These are phyloP conservation scores for Malus domestica DNA, from an alignment of 306 rosid species.

Conservation along the genomic window DNA sequence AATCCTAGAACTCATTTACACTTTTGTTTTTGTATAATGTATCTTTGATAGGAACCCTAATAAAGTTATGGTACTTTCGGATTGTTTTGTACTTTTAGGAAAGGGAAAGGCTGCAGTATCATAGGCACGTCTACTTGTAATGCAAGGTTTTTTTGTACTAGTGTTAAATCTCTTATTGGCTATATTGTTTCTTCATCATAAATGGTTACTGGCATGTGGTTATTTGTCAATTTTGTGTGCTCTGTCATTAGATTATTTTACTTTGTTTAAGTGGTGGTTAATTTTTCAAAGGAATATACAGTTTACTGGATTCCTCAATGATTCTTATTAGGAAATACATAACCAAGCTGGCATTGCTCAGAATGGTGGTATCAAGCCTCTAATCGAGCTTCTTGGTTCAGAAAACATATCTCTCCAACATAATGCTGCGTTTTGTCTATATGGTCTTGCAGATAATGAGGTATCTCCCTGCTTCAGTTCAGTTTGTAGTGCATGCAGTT, in stretches of 20 bases:
- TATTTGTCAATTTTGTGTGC: not conserved
- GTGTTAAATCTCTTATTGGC: not conserved
- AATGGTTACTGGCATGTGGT: not conserved
- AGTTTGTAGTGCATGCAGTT: not conserved
- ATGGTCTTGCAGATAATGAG: conserved; percentile 86
- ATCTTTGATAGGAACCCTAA: not conserved
- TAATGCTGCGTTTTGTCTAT: conserved; percentile 52
- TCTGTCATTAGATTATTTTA: not conserved
- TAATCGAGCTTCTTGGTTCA: conserved; percentile 48
- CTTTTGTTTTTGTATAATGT: not conserved
- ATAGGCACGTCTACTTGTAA: not conserved
- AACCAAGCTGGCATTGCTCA: conserved; percentile 87
- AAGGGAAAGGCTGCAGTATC: not conserved
- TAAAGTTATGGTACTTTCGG: not conserved
- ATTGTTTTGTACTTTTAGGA: not conserved
- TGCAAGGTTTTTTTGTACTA: not conserved
- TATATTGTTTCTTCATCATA: not conserved
- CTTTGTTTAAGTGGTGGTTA: not conserved
- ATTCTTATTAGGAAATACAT: conserved; percentile 52
- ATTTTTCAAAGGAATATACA: not conserved
- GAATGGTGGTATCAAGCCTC: conserved; percentile 65
- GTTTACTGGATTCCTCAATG: not conserved
- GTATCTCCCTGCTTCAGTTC: conserved; percentile 22
- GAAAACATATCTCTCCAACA: conserved; percentile 44
- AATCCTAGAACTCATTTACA: not conserved